phyloP scores from a whole-genome alignment of 2,329 filamentous ascomycete genomes.

The Penicillium sumatraense region DNA sequence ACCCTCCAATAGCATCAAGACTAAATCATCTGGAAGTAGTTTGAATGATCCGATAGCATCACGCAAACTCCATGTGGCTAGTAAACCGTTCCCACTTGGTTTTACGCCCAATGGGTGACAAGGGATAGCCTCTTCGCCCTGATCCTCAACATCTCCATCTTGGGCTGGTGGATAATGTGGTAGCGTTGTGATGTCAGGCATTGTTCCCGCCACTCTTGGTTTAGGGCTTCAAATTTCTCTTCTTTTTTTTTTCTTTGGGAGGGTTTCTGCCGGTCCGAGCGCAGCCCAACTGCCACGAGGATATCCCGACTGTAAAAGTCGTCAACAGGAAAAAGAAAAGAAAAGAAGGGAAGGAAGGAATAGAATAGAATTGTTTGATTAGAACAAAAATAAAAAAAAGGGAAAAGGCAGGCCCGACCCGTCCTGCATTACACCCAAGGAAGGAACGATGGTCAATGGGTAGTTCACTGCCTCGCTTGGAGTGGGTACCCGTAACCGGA shows the following conservation, averaged over 20 bases:
- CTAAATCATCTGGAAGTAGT: slow-evolving; percentile 76
- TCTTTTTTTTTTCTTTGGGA: slow-evolving; percentile 17
- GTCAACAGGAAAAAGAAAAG: slow-evolving; percentile 8
- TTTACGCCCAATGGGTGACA: slow-evolving; percentile 83
- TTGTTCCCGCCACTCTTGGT: slow-evolving; percentile 22
- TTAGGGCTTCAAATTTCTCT: slow-evolving; percentile 29
- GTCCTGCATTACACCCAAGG: neutral
- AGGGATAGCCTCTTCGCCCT: slow-evolving; percentile 61
- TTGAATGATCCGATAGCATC: slow-evolving; percentile 68
- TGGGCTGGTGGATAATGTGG: slow-evolving; percentile 23
- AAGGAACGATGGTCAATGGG: slow-evolving; percentile 7
- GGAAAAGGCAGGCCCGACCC: neutral
- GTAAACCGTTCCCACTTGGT: slow-evolving; percentile 82
- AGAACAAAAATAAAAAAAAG: neutral
- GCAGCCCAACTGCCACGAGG: slow-evolving; percentile 1
- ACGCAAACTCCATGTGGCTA: slow-evolving; percentile 69
- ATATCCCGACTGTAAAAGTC: slow-evolving; percentile 10
- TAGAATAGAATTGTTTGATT: neutral
- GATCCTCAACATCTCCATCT: slow-evolving; percentile 23
- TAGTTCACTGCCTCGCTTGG: slow-evolving; percentile 25
- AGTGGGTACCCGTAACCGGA: slow-evolving; percentile 2
- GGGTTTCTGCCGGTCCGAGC: slow-evolving; percentile 18
- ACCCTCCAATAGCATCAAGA: slow-evolving; percentile 75
- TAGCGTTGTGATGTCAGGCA: slow-evolving; percentile 41
- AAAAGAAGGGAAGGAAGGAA: slow-evolving; percentile 16